A percentile compares a stretch with the other conserved stretches of the same genome.
Conservation (phyloP, 169 alveolate species). For the Eimeria maxima region DNA sequence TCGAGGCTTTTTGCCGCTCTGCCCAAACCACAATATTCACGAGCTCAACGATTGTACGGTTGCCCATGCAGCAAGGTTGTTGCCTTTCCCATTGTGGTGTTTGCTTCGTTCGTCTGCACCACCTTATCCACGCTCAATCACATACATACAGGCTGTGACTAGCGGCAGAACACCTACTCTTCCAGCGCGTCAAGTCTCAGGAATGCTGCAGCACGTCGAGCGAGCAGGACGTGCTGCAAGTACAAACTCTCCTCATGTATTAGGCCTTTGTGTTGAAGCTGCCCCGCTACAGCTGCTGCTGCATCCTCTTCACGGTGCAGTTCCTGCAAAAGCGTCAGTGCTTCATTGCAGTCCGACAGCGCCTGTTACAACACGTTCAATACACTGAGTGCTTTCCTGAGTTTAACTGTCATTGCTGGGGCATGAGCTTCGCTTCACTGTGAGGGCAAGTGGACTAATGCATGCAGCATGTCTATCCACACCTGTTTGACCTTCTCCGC, state of each 20-base stretch:
- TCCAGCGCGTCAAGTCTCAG: conserved; percentile 51
- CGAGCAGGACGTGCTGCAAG: conserved; percentile 56
- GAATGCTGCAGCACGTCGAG: conserved; percentile 64
- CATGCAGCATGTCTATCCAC: background rate
- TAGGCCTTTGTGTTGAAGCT: conserved; percentile 14
- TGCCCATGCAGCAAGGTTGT: background rate
- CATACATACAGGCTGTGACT: background rate
- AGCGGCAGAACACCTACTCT: background rate
- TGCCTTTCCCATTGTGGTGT: background rate
- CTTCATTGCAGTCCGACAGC: conserved; percentile 62
- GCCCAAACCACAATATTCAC: background rate
- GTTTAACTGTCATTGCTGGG: background rate
- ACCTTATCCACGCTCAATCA: background rate
- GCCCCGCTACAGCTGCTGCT: conserved; percentile 72
- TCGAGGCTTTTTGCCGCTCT: conserved; percentile 47
- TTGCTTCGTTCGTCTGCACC: background rate
- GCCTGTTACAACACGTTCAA: conserved; percentile 35
- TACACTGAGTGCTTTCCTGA: background rate
- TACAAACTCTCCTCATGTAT: background rate
- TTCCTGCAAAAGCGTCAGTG: conserved; percentile 43
- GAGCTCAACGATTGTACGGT: background rate
- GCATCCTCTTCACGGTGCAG: background rate
- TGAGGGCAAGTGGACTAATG: background rate
- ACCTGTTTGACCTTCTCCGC: background rate
- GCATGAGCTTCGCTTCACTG: background rate